These are phyloP conservation scores for Calonectria pseudoreteaudii DNA, from an alignment of 2,329 filamentous ascomycete genomes.

Conservation along the genomic window DNA sequence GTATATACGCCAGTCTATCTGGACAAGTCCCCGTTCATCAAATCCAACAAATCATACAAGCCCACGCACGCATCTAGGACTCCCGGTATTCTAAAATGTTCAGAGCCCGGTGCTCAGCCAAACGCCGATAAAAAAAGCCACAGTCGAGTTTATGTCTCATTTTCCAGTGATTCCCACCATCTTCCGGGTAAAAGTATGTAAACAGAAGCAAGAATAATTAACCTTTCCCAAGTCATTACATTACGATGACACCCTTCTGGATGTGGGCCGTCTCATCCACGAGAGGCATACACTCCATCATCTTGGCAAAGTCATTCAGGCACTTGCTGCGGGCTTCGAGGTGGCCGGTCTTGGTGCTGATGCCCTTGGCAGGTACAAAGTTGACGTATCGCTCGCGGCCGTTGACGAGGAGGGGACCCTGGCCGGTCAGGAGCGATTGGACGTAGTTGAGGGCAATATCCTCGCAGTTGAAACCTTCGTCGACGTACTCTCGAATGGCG, in stretches of 20 bases:
- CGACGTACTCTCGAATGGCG: conserved; percentile 51
- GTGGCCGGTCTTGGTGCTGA: conserved; percentile 49
- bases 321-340: conserved; percentile 49
- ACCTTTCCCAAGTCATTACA: not conserved
- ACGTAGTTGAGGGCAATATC: conserved; percentile 55
- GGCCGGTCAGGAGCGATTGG: conserved; percentile 47
- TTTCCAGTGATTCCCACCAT: not conserved
- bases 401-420: conserved; percentile 49
- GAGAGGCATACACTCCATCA: conserved; percentile 51
- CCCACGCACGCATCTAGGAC: not conserved
- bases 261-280: conserved; percentile 49
- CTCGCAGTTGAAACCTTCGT: conserved; percentile 54
- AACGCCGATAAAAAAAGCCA: not conserved
- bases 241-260: conserved; percentile 46
- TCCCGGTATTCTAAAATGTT: not conserved
- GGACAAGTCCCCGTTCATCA: not conserved
- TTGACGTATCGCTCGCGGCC: conserved; percentile 49
- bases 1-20: conserved; percentile 2
- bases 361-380: conserved; percentile 46
- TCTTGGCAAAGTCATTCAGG: conserved; percentile 48
- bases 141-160: not conserved
- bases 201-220: not conserved
- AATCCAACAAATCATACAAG: not conserved
- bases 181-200: not conserved
- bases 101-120: not conserved